These are phyloP conservation scores for Ceratobasidium sp. DNA, from an alignment of 1,284 basidiomycete species.

Conservation along the genomic window DNA sequence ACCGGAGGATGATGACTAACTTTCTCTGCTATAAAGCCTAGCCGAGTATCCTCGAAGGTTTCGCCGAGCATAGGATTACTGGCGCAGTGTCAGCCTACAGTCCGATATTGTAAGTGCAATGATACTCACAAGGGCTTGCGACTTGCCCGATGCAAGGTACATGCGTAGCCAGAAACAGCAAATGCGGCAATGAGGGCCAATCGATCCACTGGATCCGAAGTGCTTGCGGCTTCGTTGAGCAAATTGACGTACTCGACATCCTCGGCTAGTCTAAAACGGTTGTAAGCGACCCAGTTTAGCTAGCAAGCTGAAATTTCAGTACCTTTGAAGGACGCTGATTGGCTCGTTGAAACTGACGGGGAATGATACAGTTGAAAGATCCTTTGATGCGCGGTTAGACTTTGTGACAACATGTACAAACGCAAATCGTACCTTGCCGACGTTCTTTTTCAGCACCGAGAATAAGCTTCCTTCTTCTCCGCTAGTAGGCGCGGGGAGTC, in stretches of 20 bases:
- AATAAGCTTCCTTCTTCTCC: conserved; percentile 90
- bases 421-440: conserved; percentile 74
- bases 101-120: conserved; percentile 21
- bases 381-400: conserved; percentile 59
- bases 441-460: conserved; percentile 88
- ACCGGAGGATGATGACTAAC: conserved; percentile 84
- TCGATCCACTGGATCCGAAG: conserved; percentile 75
- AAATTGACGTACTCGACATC: conserved; percentile 84
- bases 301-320: neutral
- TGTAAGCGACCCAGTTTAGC: conserved; percentile 51
- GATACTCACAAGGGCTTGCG: conserved; percentile 85
- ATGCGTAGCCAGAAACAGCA: conserved; percentile 84
- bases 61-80: conserved; percentile 91
- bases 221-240: conserved; percentile 70
- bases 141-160: conserved; percentile 79
- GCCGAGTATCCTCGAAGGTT: conserved; percentile 84
- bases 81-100: conserved; percentile 12
- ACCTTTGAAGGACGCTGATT: conserved; percentile 79
- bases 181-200: conserved; percentile 84
- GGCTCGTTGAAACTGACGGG: conserved; percentile 93
- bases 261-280: conserved; percentile 62
- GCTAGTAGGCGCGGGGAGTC: conserved; percentile 65
- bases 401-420: neutral
- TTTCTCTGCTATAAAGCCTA: conserved; percentile 84
- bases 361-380: conserved; percentile 84